Base-by-base conservation (phyloP, 1,139 yeast genomes). In the Taphrina populina region DNA sequence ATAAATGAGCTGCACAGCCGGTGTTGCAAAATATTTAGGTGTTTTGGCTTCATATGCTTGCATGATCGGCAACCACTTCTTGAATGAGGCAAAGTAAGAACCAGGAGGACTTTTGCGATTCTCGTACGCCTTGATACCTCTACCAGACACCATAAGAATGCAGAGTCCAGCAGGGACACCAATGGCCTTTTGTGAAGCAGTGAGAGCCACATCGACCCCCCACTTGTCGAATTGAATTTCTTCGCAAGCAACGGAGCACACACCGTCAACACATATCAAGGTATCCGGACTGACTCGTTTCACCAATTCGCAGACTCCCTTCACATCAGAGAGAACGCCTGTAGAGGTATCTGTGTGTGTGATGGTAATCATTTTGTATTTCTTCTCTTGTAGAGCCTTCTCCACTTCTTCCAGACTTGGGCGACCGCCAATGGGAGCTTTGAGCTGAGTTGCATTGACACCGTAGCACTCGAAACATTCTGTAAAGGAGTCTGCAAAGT, bases 271-370 rank as follows among this genome's bases (percentile, higher is more conserved):
- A 53, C 88, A 73, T 59, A 90, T 76, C 62, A 90, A 77, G 21
- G 96, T 81, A 36, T 85, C 84, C 54, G 97, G 96, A 2, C 88
- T 78, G 3, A 76, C 73, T 61, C 74, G 68, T 65, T 82, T 80
- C 60, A 86, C 84, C 15, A 83, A 64, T 55, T 71, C 71, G 33
- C 95, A 70, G 60, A 88, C 76, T 19, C 77, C 75, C 67, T 80
- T 76, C 62, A 92, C 81, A 65, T 88, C 85, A 52, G 83, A 75
- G 43, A 88, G 79, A 37, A 90, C 96, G 27, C 95, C 95, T 41
- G 96, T 88, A 2, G 96, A 88, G 41, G 97, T 92, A 71, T 90
- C 98, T 35, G 92, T 96, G 65, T 90, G 97, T 41, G 97, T 92
- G 65, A 90, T 79, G 54, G 95, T 87, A 63, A 90, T 77, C 56